A percentile compares a stretch with the other conserved stretches of the same genome.
Evolutionary conservation across 805 yeast species (phyloP).

Genomic region (Cyberlindnera meyerae): DNA sequence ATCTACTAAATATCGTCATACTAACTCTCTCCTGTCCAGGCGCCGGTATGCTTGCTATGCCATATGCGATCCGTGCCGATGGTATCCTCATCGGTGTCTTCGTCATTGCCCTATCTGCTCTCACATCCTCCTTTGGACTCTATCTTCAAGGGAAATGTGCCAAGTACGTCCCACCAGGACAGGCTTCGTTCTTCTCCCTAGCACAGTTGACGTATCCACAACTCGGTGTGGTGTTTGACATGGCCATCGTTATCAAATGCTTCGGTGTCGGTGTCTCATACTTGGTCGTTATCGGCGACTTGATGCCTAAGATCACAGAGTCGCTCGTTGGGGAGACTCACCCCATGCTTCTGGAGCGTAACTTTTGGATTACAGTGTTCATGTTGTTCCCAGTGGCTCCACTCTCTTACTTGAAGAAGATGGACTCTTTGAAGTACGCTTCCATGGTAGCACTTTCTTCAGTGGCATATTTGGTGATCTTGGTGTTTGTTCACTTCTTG

Average conservation of each 20-base stretch:
- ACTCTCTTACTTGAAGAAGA: slow-evolving; percentile 64
- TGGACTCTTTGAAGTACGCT: slow-evolving; percentile 82
- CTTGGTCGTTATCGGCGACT: slow-evolving; percentile 64
- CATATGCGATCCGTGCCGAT: slow-evolving; percentile 63
- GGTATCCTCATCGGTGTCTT: slow-evolving; percentile 56
- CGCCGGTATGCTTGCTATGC: slow-evolving; percentile 70
- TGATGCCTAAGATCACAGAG: slow-evolving; percentile 55
- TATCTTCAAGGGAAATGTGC: slow-evolving; percentile 57
- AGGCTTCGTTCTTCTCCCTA: slow-evolving; percentile 61
- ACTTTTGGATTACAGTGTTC: slow-evolving; percentile 58
- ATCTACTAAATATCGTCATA: slow-evolving; percentile 2
- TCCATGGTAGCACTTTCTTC: slow-evolving; percentile 79
- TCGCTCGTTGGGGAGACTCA: slow-evolving; percentile 23
- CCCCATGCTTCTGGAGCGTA: slow-evolving; percentile 34
- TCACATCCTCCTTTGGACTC: slow-evolving; percentile 64
- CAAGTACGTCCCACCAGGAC: slow-evolving; percentile 45
- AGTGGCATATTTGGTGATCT: slow-evolving; percentile 66
- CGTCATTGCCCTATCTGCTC: slow-evolving; percentile 57
- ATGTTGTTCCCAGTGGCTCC: slow-evolving; percentile 42
- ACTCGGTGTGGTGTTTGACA: slow-evolving; percentile 55
- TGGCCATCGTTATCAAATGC: slow-evolving; percentile 67
- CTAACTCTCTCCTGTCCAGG: slow-evolving; percentile 26
- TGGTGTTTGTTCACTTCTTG: slow-evolving; percentile 70
- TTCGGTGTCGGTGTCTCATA: slow-evolving; percentile 68
- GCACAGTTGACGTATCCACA: slow-evolving; percentile 59